Base-by-base conservation (phyloP, 768 basidiomycete species). In the Boletus bicolor region DNA sequence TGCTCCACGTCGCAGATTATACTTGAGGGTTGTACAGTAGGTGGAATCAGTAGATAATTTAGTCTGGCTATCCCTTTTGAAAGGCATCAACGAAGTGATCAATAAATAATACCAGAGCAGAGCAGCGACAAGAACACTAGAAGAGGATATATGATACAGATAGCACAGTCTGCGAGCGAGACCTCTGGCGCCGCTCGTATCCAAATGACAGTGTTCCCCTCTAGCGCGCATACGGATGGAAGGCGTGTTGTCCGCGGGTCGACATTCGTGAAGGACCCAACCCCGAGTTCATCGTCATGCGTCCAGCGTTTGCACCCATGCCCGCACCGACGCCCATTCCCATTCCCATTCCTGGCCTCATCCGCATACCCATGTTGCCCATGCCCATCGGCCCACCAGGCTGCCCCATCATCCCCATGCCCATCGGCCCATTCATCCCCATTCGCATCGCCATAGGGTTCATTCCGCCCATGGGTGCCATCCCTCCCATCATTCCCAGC, bases 141-240 rank as follows among this genome's bases (percentile, higher is more conserved):
- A 36, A 43, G 52, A 49, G 66, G 57, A 66, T 72, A 72, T 70
- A 70, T 67, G 56, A 42, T 66, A 70, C 69, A 70, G 53, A 68
- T 54, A 58, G 43, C 55, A 26, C 53, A 26, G 21, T 35, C 44
- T 41, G 36, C 39, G 14, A n/a, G 36, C 39, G 14, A 14, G 36
- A 14, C 52, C 42, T 50, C 49, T 43, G 53, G 35, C 28, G n/a
- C 45, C 24, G 41, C 35, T 21, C 36, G 26, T 8, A 21, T 52
- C 38, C 32, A 37, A 45, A 24, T 4, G 3, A n/a, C 12, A 34
- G 26, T 21, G 4, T 12, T 26, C 34, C 28, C 30, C 21, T 7
- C 42, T 53, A 84, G 63, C 84, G 77, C 51, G 83, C 76, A 65
- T 86, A 86, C n/a, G 84, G 84, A 69, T 86, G 84, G 70, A 83